Conservation (phyloP, 768 basidiomycete species). For the Boletus subparvulus region DNA sequence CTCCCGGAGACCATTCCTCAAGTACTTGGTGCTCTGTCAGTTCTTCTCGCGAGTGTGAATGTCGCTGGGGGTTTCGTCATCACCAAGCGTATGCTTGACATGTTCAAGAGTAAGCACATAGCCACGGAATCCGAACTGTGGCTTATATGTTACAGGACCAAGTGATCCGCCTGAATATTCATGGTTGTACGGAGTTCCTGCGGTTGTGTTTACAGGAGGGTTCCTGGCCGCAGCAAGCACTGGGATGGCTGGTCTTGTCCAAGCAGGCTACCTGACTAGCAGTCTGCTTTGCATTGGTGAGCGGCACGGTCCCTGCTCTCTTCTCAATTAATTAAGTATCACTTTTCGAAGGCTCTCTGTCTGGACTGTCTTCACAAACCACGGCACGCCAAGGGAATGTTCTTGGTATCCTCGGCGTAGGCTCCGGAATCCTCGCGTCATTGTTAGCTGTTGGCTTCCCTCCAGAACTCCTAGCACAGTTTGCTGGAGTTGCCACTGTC, state of each 20-base stretch:
- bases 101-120: conserved; percentile 72
- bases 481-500: conserved; percentile 72
- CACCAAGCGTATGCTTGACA: conserved; percentile 89
- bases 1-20: conserved; percentile 81
- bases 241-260: conserved; percentile 82
- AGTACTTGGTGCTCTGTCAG: conserved; percentile 73
- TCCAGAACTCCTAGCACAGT: conserved; percentile 71
- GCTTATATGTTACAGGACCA: conserved; percentile 46
- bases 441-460: conserved; percentile 83
- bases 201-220: conserved; percentile 77
- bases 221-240: conserved; percentile 81
- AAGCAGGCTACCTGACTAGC: conserved; percentile 83
- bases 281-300: conserved; percentile 84
- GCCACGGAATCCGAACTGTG: background rate
- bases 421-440: conserved; percentile 77
- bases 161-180: conserved; percentile 88
- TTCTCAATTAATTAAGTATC: background rate
- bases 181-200: conserved; percentile 80
- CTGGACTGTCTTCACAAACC: conserved; percentile 73
- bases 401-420: conserved; percentile 84
- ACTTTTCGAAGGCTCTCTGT: conserved; percentile 59
- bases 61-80: conserved; percentile 88
- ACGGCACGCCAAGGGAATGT: conserved; percentile 88
- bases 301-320: background rate
- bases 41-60: conserved; percentile 85